Base-by-base conservation (phyloP, 257 asterid species). In the Cinchona pubescens region DNA sequence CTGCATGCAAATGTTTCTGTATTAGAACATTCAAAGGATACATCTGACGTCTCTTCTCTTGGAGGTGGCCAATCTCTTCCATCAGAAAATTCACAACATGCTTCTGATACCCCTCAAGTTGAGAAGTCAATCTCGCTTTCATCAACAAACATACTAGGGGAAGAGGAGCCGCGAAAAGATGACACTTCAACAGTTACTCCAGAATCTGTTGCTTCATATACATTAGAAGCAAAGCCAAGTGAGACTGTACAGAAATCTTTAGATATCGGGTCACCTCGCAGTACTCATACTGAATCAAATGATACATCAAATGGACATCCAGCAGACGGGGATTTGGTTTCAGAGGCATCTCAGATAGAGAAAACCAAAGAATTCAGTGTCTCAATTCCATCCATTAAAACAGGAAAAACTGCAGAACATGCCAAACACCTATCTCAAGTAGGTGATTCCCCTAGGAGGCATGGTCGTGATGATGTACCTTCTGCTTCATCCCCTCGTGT, bases 291-390 rank as follows among this genome's bases (percentile, higher is more conserved):
- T 51, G 58, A 78, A 48, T 65, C 76, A 69, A 80, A 72, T 56
- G 71, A 67, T 75, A 59, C 79, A 48, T 71, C 86, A 16, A 80
- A 81, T 64, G 84, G 85, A 68, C 85, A 75, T 78, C n/a, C n/a
- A n/a, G 75, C 77, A 69, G 56, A 34, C 29, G 38, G 63, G 75
- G 45, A 78, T 56, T 67, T 73, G 46, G 82, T 78, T 37, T 45
- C 79, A 21, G 16, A 40, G 21, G 37, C 69, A 53, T 74, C 79
- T 45, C 61, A 73, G 77, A 86, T 76, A 71, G 82, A 79, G 79
- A 79, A 60, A 67, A 67, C 15, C 55, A 62, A 23, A 32, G 80
- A 72, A 12, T 62, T 63, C 59, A 62, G 42, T 30, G 77, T 56
- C 59, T 32, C 61, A 32, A 18, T 67, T 69, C 83, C 78, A 42